Conservation (phyloP, 345 rosid species). For the Citropsis articulata region DNA sequence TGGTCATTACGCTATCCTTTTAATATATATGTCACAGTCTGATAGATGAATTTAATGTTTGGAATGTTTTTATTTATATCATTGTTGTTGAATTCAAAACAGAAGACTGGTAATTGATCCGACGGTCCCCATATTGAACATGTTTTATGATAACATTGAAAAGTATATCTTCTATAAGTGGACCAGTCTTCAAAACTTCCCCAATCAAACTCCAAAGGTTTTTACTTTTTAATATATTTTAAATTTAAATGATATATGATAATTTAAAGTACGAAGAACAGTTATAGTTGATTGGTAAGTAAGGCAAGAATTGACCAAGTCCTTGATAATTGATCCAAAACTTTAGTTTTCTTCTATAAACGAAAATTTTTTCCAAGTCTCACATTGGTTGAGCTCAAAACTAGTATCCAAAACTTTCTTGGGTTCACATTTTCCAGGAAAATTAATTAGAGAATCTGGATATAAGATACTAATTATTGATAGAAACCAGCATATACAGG, state of each 20-base stretch:
- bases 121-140: neutral
- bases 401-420: neutral
- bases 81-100: neutral
- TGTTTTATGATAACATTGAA: neutral
- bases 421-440: neutral
- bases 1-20: too few relatives aligned
- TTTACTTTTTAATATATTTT: neutral
- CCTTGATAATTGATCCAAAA: neutral
- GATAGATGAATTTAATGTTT: neutral
- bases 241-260: neutral
- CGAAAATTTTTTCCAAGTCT: too few relatives aligned
- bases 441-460: neutral
- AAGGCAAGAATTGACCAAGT: neutral
- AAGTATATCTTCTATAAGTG: neutral
- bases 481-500: neutral
- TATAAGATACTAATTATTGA: neutral
- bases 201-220: neutral
- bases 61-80: neutral
- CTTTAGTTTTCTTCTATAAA: too few relatives aligned
- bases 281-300: neutral
- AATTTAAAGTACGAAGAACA: neutral
- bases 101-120: neutral
- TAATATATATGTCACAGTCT: too few relatives aligned
- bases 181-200: neutral
- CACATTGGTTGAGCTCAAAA: too few relatives aligned